Percentiles rank a stretch among this genome's conserved stretches.
phyloP scores from a whole-genome alignment of 2,329 filamentous ascomycete genomes.

The Beauveria brongniartii region DNA sequence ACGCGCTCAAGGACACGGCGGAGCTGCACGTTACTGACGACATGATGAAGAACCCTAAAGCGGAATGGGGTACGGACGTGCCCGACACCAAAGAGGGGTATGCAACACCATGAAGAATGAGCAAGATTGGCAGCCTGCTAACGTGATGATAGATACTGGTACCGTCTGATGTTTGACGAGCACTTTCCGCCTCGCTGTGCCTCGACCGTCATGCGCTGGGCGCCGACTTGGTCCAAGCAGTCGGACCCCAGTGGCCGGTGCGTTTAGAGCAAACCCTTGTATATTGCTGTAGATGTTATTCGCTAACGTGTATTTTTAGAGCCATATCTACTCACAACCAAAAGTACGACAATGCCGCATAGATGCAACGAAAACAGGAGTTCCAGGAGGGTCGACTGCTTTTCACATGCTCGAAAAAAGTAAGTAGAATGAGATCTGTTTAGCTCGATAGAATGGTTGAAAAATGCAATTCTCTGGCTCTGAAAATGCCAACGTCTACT shows the following conservation, averaged over 20 bases:
- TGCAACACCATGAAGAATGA: slow-evolving; percentile 24
- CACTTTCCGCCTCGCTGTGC: slow-evolving; percentile 92
- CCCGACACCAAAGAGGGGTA: slow-evolving; percentile 96
- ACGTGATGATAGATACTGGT: slow-evolving; percentile 67
- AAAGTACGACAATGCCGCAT: slow-evolving; percentile 55
- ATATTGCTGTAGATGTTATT: background rate
- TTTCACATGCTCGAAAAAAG: background rate
- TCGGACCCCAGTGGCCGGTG: slow-evolving; percentile 89
- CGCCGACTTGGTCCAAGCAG: slow-evolving; percentile 94
- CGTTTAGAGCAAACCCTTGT: slow-evolving; percentile 15
- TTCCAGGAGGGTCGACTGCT: slow-evolving; percentile 2
- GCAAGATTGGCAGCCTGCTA: slow-evolving; percentile 15
- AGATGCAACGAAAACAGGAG: slow-evolving; percentile 15
- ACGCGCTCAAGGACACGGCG: slow-evolving; percentile 90
- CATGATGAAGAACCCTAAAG: slow-evolving; percentile 97
- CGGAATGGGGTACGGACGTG: slow-evolving; percentile 87
- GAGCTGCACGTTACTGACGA: slow-evolving; percentile 87
- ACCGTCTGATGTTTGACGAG: slow-evolving; percentile 97
- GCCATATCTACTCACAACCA: slow-evolving; percentile 68
- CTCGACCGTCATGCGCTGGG: slow-evolving; percentile 91
- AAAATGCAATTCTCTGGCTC: background rate
- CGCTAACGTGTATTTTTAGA: slow-evolving; percentile 33
- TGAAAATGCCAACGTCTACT: background rate
- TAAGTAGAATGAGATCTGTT: background rate
- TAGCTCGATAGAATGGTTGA: background rate